These are phyloP conservation scores for Tolypocladium endophyticum DNA, from an alignment of 2,329 filamentous ascomycete genomes.

Conservation along the genomic window DNA sequence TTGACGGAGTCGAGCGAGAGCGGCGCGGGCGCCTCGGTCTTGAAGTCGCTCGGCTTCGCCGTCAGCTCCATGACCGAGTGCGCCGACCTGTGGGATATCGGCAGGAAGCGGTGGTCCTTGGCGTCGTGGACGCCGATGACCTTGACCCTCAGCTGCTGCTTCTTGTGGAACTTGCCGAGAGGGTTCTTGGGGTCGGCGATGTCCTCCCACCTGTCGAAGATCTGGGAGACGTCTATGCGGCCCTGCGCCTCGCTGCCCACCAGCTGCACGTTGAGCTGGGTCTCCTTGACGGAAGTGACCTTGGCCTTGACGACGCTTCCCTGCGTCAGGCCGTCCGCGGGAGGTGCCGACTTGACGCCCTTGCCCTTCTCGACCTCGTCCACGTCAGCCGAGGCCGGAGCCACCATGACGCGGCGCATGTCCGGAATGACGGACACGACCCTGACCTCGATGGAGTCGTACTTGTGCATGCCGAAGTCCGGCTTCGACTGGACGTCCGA, in stretches of 20 bases:
- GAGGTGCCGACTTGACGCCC: conserved; percentile 19
- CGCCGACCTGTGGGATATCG: conserved; percentile 74
- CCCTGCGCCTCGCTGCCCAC: conserved; percentile 66
- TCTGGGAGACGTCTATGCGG: conserved; percentile 84
- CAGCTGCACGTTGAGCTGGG: conserved; percentile 83
- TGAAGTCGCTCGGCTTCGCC: conserved; percentile 59
- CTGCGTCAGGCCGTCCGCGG: conserved; percentile 61
- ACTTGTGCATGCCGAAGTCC: conserved; percentile 68
- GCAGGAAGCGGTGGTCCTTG: conserved; percentile 80
- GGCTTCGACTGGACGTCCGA: conserved; percentile 56
- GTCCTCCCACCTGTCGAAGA: conserved; percentile 81
- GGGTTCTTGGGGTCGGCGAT: conserved; percentile 76
- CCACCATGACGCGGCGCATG: conserved; percentile 55
- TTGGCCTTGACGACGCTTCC: conserved; percentile 67
- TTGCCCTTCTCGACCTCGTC: conserved; percentile 31
- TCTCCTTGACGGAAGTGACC: conserved; percentile 77
- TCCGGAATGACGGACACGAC: conserved; percentile 63
- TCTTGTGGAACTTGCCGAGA: conserved; percentile 58
- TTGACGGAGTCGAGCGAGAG: conserved; percentile 65
- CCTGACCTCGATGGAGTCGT: conserved; percentile 64
- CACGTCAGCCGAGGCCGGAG: conserved; percentile 35
- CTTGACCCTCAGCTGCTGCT: conserved; percentile 62
- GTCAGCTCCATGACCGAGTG: conserved; percentile 84
- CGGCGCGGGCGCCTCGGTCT: conserved; percentile 31
- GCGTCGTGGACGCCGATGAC: conserved; percentile 84